Conservation (phyloP, 441 rosid species). For the Erodium moschatum region DNA sequence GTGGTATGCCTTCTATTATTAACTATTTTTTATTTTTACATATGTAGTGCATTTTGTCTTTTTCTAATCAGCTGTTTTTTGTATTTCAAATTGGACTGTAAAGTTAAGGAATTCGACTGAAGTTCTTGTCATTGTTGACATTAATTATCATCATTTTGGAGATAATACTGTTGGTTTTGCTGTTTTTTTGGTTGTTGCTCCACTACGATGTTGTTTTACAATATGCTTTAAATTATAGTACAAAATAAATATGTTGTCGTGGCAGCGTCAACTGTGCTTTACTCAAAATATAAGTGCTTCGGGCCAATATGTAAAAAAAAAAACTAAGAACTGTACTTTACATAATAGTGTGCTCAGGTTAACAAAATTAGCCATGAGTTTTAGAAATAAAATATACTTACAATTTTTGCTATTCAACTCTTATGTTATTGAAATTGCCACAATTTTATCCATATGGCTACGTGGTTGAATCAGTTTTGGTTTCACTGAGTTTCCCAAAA, state of each 20-base stretch:
- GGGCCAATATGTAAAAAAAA: too few species aligned
- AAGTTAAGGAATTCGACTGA: background rate
- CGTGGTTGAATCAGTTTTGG: background rate
- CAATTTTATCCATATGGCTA: background rate
- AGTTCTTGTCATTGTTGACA: background rate
- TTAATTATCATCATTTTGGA: too few species aligned
- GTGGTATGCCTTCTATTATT: conserved; percentile 41
- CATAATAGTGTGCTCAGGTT: background rate
- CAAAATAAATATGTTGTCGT: too few species aligned
- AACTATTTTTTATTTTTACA: conserved; percentile 8
- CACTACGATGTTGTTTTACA: too few species aligned
- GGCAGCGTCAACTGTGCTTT: too few species aligned
- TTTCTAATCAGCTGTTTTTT: too few species aligned
- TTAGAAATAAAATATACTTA: background rate
- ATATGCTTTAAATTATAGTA: too few species aligned
- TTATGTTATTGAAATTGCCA: background rate
- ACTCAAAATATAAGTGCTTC: too few species aligned
- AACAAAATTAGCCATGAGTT: background rate
- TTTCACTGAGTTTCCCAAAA: background rate
- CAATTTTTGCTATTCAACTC: background rate
- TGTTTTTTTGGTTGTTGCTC: too few species aligned
- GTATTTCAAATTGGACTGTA: too few species aligned
- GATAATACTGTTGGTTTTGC: too few species aligned
- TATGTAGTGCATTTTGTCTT: background rate
- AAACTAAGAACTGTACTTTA: background rate